phyloP scores from a whole-genome alignment of 208 protist genomes.

The Lotmaria passim region DNA sequence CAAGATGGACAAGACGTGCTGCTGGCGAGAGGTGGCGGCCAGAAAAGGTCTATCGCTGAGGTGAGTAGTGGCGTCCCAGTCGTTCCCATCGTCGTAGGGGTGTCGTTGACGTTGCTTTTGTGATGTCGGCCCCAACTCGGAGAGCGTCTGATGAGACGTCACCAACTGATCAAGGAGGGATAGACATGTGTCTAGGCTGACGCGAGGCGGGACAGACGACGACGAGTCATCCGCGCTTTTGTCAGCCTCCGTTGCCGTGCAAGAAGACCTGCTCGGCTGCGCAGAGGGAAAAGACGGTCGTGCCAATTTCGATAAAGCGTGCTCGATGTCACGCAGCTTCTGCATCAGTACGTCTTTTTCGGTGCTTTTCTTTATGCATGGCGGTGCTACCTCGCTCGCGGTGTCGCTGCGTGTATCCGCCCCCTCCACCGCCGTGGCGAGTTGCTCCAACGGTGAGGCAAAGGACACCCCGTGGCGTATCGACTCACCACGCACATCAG shows the following conservation, averaged over 20 bases:
- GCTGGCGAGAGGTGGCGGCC: not conserved
- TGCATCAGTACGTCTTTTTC: not conserved
- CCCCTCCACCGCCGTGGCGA: not conserved
- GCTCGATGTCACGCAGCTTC: not conserved
- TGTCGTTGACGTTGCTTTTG: not conserved
- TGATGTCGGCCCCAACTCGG: not conserved
- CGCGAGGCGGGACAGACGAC: not conserved
- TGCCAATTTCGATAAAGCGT: not conserved
- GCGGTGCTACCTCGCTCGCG: not conserved
- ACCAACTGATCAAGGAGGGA: conserved; percentile 17
- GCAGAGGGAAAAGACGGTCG: too few species aligned
- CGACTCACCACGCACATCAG: not conserved
- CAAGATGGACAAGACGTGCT: conserved; percentile 10
- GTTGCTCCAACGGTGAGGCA: not conserved
- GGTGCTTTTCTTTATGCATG: not conserved
- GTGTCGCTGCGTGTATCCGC: not conserved
- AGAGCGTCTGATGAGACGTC: not conserved
- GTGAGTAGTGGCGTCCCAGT: not conserved
- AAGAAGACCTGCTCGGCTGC: not conserved
- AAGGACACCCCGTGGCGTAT: not conserved
- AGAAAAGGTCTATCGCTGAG: not conserved
- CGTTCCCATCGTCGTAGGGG: conserved; percentile 3
- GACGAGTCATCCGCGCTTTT: not conserved
- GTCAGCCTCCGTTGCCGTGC: not conserved
- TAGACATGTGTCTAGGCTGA: conserved; percentile 14